These are phyloP conservation scores for Neofusicoccum cordaticola DNA, from an alignment of 2,329 filamentous ascomycete species.

Conservation along the genomic window DNA sequence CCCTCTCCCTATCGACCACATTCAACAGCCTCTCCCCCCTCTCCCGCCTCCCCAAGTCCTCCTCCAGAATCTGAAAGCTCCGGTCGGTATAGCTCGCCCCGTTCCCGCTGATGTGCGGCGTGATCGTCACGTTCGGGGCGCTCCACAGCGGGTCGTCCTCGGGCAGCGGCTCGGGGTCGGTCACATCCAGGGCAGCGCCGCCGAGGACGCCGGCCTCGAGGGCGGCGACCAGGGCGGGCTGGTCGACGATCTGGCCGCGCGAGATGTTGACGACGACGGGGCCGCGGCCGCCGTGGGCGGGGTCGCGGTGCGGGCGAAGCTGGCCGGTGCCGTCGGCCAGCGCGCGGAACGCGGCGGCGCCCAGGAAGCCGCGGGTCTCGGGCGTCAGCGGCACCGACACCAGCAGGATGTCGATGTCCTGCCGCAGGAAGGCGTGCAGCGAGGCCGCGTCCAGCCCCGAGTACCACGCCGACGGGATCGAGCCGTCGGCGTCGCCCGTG, in stretches of 20 bases:
- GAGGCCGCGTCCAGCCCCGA: constrained; percentile 52
- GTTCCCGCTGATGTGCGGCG: constrained; percentile 61
- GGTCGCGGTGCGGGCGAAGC: background rate
- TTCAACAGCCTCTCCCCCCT: constrained; percentile 59
- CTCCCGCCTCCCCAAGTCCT: constrained; percentile 55
- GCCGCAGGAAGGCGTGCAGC: constrained; percentile 53
- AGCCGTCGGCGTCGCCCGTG: constrained; percentile 60
- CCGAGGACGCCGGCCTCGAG: constrained; percentile 55
- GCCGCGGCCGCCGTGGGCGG: background rate
- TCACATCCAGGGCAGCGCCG: constrained; percentile 75
- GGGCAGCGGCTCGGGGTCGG: constrained; percentile 75
- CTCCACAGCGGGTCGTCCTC: constrained; percentile 67
- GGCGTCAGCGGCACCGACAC: constrained; percentile 57
- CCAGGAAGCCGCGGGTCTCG: constrained; percentile 55
- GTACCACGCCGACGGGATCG: constrained; percentile 56
- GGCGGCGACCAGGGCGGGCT: constrained; percentile 61
- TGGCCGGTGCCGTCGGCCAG: constrained; percentile 41
- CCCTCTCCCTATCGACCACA: constrained; percentile 57
- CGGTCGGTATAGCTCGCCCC: constrained; percentile 56
- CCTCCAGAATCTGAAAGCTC: constrained; percentile 56
- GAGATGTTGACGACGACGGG: constrained; percentile 71
- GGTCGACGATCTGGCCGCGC: constrained; percentile 62
- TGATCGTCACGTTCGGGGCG: constrained; percentile 66
- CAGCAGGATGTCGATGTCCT: constrained; percentile 57
- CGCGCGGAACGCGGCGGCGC: constrained; percentile 52